A percentile compares a stretch with the other conserved stretches of the same genome.
phyloP scores from a whole-genome alignment of 2,329 filamentous ascomycete species.

The Pyrenophora seminiperda region DNA sequence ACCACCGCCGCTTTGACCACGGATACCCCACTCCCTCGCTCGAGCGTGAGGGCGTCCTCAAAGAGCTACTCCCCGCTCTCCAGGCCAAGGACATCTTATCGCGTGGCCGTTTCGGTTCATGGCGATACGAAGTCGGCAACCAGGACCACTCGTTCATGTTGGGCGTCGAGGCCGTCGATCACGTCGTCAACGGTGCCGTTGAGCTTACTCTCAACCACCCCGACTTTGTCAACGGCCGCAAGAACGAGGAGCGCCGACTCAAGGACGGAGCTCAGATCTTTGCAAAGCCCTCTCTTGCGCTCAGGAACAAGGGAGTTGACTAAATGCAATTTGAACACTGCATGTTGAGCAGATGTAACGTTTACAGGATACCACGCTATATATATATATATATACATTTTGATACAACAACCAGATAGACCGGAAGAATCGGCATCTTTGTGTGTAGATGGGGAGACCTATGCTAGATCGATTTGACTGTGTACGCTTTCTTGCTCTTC shows the following conservation, averaged over 20 bases:
- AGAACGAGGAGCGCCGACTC: constrained; percentile 68
- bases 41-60: constrained; percentile 93
- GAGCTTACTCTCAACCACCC: constrained; percentile 96
- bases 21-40: constrained; percentile 95
- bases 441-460: constrained; percentile 3
- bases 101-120: constrained; percentile 95
- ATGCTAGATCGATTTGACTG: constrained; percentile 7
- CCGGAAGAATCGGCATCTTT: not conserved
- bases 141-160: constrained; percentile 99
- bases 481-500: not conserved
- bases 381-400: constrained; percentile 7
- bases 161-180: constrained; percentile 89
- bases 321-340: constrained; percentile 13
- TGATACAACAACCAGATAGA: too few relatives aligned
- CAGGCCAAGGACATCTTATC: constrained; percentile 91
- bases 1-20: constrained; percentile 97
- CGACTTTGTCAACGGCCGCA: constrained; percentile 85
- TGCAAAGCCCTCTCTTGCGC: constrained; percentile 45
- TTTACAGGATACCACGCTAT: constrained; percentile 21
- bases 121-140: constrained; percentile 97
- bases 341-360: constrained; percentile 19
- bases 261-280: constrained; percentile 66
- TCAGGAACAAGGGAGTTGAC: constrained; percentile 37
- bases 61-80: constrained; percentile 88
- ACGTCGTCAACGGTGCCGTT: constrained; percentile 84